Percentiles rank a stretch among this genome's conserved stretches.
phyloP scores from a whole-genome alignment of 768 basidiomycete genomes.

The Kwoniella newhampshirensis region DNA sequence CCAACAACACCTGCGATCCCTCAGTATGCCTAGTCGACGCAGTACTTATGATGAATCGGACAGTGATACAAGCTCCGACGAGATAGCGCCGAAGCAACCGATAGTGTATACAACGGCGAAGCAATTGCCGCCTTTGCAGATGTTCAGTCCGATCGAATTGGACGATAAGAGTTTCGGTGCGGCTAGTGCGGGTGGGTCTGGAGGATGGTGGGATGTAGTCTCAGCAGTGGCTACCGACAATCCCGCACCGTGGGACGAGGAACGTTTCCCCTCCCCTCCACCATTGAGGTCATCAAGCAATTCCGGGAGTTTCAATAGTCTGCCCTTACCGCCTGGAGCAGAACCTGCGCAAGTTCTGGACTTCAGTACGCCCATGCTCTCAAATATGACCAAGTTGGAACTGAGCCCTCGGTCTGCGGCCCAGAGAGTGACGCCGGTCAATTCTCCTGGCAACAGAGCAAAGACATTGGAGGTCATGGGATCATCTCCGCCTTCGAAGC shows the following conservation, averaged over 20 bases:
- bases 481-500: background rate
- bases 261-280: background rate
- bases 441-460: slow-evolving; percentile 6
- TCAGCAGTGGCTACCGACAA: slow-evolving; percentile 34
- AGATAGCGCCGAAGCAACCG: slow-evolving; percentile 1
- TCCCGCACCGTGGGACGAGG: slow-evolving; percentile 34
- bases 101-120: slow-evolving; percentile 3
- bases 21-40: slow-evolving; percentile 33
- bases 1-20: slow-evolving; percentile 32
- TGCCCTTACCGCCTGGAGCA: slow-evolving; percentile 38
- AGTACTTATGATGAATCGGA: slow-evolving; percentile 23
- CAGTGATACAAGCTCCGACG: slow-evolving; percentile 16
- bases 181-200: background rate
- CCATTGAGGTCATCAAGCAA: slow-evolving; percentile 6
- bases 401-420: slow-evolving; percentile 1
- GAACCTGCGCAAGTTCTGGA: slow-evolving; percentile 30
- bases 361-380: slow-evolving; percentile 18
- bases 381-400: slow-evolving; percentile 13
- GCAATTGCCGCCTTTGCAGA: slow-evolving; percentile 10
- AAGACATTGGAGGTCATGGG: slow-evolving; percentile 1
- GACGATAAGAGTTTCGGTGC: slow-evolving; percentile 11
- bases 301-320: slow-evolving; percentile 6
- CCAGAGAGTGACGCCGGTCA: background rate
- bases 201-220: slow-evolving; percentile 49
- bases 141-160: slow-evolving; percentile 23